Evolutionary conservation across 768 basidiomycete species (phyloP).

Genomic region (Russula brevipes): DNA sequence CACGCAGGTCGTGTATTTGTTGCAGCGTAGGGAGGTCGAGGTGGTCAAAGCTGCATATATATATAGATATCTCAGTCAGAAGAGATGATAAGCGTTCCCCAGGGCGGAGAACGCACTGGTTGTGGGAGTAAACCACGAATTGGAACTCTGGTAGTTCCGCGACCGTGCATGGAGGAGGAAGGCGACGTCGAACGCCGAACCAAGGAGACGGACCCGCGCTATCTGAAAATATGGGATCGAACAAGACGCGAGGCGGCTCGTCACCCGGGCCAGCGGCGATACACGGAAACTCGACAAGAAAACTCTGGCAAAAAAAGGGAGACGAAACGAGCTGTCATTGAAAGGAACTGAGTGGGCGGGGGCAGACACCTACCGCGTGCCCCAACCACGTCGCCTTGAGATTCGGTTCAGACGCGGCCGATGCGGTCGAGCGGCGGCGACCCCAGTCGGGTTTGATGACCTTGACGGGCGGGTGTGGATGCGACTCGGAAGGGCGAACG

Average conservation of each 20-base stretch:
- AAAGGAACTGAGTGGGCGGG: not conserved
- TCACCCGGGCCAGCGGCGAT: not conserved
- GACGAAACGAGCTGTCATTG: not conserved
- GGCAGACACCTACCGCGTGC: conserved; percentile 32
- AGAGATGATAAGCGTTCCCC: no score
- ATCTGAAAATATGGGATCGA: conserved; percentile 41
- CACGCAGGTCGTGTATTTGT: conserved; percentile 27
- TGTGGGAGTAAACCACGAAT: conserved; percentile 39
- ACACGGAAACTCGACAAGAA: conserved; percentile 30
- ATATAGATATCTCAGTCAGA: no score
- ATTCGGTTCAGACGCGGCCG: conserved; percentile 5
- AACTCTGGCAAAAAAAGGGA: conserved; percentile 26
- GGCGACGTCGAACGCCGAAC: conserved; percentile 32
- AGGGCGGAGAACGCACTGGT: conserved; percentile 35
- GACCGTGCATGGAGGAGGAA: conserved; percentile 36
- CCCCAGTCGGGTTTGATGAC: conserved; percentile 31
- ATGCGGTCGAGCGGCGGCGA: not conserved
- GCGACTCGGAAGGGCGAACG: conserved; percentile 19
- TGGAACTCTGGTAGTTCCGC: conserved; percentile 38
- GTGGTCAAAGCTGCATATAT: conserved; percentile 37
- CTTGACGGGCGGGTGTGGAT: conserved; percentile 24
- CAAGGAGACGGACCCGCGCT: conserved; percentile 31
- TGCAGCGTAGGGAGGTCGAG: conserved; percentile 37
- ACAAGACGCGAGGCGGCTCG: conserved; percentile 34
- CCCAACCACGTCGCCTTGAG: conserved; percentile 37